Evolutionary conservation across 257 asterid species (phyloP), one percentile per base, ranked within the genome.

Genomic region (Coffea eugenioides): DNA sequence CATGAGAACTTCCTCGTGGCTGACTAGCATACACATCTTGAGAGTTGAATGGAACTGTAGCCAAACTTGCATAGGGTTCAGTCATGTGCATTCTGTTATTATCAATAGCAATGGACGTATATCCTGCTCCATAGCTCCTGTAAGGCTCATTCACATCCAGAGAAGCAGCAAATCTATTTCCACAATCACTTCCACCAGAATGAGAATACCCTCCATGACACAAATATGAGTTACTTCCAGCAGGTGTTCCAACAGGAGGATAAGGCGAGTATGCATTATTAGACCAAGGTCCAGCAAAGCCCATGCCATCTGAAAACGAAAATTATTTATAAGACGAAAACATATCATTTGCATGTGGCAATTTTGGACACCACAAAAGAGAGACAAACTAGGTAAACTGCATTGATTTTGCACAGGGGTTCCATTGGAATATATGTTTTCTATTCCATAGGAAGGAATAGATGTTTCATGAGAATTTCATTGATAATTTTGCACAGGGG

Each of bases 381-480:
- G 54, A 71, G 51, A 46, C 52, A 39, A 23, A 83, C 85, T 81
- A 43, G 80, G 80, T 71, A 85, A 45, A 75, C 72, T 81, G 70
- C 87, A 84, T 80, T 76, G 88, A 71, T 71, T 79, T 25, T 74
- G 83, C 46, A 61, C n/a, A 69, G 85, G 51, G 23, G 69, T 75
- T 72, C 79, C 21, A 57, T 39, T 57, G 9, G 87, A 70, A 75
- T 31, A 31, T 31, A 31, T 31, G 31, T 31, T 31, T 31, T 31
- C 31, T 31, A 31, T 31, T 31, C 31, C 21, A 57, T 39, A 64
- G 9, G 87, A 70, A 75, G 68, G 84, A 39, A 64, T 21, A 49
- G 87, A 75, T 79, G 75, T 77, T 62, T 84, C 82, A 56, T 25
- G 64, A 66, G 46, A 23, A 77, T n/a, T 67, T 34, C 11, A 3